These are phyloP conservation scores for Galium porrigens DNA, from an alignment of 305 asterid genomes.

Conservation along the genomic window DNA sequence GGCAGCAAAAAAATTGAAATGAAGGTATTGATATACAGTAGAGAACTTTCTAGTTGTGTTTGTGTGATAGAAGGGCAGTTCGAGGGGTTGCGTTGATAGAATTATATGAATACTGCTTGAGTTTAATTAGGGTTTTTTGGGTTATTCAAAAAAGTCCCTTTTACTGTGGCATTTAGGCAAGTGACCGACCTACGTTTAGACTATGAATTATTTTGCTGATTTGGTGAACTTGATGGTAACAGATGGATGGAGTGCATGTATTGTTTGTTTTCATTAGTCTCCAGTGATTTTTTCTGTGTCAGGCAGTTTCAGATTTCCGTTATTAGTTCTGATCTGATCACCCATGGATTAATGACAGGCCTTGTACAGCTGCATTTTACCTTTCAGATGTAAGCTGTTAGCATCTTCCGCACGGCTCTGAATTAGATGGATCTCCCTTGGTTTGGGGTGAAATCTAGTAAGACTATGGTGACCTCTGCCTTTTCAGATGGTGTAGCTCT, in stretches of 20 bases:
- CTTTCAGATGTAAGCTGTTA: constrained; percentile 1
- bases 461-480: constrained; percentile 30
- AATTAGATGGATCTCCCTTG: constrained; percentile 29
- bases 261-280: background rate
- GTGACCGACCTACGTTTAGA: background rate
- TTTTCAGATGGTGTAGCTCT: constrained; percentile 23
- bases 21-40: background rate
- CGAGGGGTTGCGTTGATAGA: too few species aligned
- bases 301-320: background rate
- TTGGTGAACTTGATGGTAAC: background rate
- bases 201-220: background rate
- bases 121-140: background rate
- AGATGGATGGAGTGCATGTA: background rate
- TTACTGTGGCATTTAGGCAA: background rate
- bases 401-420: constrained; percentile 19
- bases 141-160: background rate
- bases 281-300: background rate
- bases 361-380: background rate
- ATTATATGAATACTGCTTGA: background rate
- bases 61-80: too few species aligned
- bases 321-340: background rate
- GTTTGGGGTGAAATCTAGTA: constrained; percentile 36
- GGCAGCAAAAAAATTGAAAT: background rate
- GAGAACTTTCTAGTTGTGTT: background rate
- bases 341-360: constrained; percentile 2